Base-by-base conservation (phyloP, 192 early-diverging fungal species). In the Phycomyces nitens region DNA sequence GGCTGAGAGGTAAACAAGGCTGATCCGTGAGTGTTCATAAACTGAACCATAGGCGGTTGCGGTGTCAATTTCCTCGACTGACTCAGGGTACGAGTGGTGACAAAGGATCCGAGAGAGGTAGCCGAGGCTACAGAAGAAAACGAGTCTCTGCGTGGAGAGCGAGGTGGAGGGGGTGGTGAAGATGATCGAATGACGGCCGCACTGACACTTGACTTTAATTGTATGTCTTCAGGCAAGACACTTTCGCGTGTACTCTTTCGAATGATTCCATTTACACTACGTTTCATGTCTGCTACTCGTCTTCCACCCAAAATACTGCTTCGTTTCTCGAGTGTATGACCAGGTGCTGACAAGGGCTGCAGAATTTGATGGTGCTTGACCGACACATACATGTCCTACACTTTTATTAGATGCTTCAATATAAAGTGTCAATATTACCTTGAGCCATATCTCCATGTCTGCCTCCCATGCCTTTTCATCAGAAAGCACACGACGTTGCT, bases 351-450 rank as follows among this genome's bases (percentile, higher is more conserved):
- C 26, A 63, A 16, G 20, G 81, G 80, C 20, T 82, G 72, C 16
- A 82, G 47, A 55, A 88, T 88, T 40, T 80, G 85, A 54, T 82
- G 69, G 12, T 79, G 65, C 58, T 87, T 87, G 16, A 89, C 80
- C 6, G 86, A 71, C 0, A 57, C 64, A 58, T 88, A 89, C 7
- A 88, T 75, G 22, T 88, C 86, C 71, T 72, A 62, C 0, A 9
- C 14, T 44, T 5, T 21, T 22, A 50, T 12, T n/a, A 24, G 18
- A 20, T 16, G 10, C 20, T 34, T 20, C 16, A 41, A 29, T 52
- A 51, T 53, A 22, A 18, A 58, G 26, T 16, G 27, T 40, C 34
- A 34, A 3, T 0, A n/a, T 41, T 72, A 72, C 70, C 58, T 83
- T 86, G 9, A 88, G 62, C 5, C 79, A 60, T 4, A 29, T 38